Base-by-base conservation (phyloP, 345 rosid species). In the Geranium rotundifolium region DNA sequence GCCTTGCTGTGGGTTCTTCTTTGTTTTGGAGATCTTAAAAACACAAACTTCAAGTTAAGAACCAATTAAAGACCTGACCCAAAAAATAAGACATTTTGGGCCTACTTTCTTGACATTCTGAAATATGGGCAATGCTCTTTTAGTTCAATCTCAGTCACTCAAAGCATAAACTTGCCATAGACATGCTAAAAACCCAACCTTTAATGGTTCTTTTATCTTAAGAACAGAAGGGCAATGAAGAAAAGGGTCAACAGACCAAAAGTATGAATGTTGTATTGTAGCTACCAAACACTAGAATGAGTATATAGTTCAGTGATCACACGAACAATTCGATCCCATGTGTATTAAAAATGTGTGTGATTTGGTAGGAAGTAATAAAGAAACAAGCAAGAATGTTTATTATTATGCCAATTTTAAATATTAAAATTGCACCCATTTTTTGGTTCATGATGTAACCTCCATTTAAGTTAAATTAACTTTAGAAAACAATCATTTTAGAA, bases 331-430 rank as follows among this genome's bases (percentile, higher is more conserved):
- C 16, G 15, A 29, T 57, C 60, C 29, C 19, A 57, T 57, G 6
- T 57, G 60, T 29, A 19, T 65, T 6, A 9, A 41, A 5, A 59
- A 59, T 59, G 50, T n/a, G 69, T 65, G 57, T 63, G 64, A 59
- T 67, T 60, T 55, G 61, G 65, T 54, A 23, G 8, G 65, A 56
- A 19, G 29, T 67, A 19, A 67, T 54, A 56, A 55, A 61, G 56
- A 67, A 67, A 62, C 55, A 16, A 60, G 65, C 60, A 67, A 67
- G 39, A 61, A 58, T n/a, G 60, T 29, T 67, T 23, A 67, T 31
- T 54, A n/a, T n/a, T n/a, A 19, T 50, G 62, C 50, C 50, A 41
- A 41, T 1, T 41, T 41, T 9, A 41, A n/a, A n/a, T 41, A 5
- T 5, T 9, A 41, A 3, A 41, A 41, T 41, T 5, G 50, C 12